Evolutionary conservation across 2,329 filamentous ascomycete genomes (phyloP).

Genomic region (Fusarium continuum): DNA sequence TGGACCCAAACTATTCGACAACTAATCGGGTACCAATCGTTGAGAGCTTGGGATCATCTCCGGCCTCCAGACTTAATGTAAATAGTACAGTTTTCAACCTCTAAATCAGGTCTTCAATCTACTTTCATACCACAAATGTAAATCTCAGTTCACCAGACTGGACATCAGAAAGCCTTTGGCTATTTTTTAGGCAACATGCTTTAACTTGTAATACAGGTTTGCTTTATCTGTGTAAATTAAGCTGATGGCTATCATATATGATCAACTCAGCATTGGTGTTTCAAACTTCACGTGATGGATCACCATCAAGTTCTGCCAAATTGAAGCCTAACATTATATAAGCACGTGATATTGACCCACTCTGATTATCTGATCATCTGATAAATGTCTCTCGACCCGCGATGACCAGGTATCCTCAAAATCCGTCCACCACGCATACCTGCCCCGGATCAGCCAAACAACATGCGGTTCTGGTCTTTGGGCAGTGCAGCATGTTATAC

Average conservation of each 20-base stretch:
- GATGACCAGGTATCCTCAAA: background rate
- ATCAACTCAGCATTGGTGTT: no score
- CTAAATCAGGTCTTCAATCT: background rate
- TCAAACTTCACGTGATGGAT: no score
- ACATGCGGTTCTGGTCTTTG: background rate
- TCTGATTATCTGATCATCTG: slow-evolving; percentile 21
- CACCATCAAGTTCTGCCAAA: background rate
- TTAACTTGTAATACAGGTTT: background rate
- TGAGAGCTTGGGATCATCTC: fast-evolving
- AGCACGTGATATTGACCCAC: slow-evolving; percentile 18
- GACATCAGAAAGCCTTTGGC: no score
- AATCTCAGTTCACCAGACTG: no score
- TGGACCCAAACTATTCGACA: no score
- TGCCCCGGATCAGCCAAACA: background rate
- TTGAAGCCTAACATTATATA: no score
- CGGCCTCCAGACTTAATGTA: background rate
- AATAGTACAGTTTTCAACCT: no score
- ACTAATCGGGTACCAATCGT: background rate
- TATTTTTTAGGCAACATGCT: background rate
- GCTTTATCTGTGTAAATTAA: no score
- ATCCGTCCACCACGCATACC: background rate
- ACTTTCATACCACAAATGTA: background rate
- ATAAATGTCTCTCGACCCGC: background rate
- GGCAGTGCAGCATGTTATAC: fast-evolving
- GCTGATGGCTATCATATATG: no score